phyloP scores from a whole-genome alignment of 768 basidiomycete genomes.

The Lyophyllum decastes region DNA sequence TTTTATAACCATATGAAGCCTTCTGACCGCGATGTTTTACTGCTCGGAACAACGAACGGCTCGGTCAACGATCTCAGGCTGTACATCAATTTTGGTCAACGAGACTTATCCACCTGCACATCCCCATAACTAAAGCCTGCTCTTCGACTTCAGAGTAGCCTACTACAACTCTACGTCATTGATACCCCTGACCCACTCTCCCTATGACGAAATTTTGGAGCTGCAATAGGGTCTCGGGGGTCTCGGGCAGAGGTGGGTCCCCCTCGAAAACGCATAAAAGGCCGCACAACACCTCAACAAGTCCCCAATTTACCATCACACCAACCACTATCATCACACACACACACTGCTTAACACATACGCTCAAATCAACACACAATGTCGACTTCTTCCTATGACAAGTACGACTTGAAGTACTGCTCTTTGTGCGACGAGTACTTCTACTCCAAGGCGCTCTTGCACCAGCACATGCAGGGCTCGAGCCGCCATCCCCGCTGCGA shows the following conservation, averaged over 20 bases:
- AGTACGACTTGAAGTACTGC: slow-evolving; percentile 7
- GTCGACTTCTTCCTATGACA: background rate
- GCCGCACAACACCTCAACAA: background rate
- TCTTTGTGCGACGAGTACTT: slow-evolving; percentile 9
- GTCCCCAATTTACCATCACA: background rate
- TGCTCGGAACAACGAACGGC: background rate
- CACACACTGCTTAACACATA: background rate
- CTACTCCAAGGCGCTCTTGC: slow-evolving; percentile 7
- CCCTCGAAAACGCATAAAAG: slow-evolving; percentile 8
- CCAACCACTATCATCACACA: background rate
- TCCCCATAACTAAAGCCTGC: background rate
- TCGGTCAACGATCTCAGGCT: too few relatives aligned
- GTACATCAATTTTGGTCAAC: too few relatives aligned
- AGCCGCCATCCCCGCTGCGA: slow-evolving; percentile 9
- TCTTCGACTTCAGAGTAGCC: background rate
- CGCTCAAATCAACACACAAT: background rate
- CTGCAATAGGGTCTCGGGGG: background rate
- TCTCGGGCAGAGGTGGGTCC: background rate
- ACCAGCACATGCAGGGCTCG: slow-evolving; percentile 4
- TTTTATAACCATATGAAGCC: too few relatives aligned
- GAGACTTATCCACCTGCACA: background rate
- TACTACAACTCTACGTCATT: background rate
- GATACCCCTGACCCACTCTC: background rate
- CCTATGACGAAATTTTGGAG: background rate
- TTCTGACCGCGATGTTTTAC: background rate